These are phyloP conservation scores for Alternaria burnsii DNA, from an alignment of 2,329 filamentous ascomycete genomes.

Conservation along the genomic window DNA sequence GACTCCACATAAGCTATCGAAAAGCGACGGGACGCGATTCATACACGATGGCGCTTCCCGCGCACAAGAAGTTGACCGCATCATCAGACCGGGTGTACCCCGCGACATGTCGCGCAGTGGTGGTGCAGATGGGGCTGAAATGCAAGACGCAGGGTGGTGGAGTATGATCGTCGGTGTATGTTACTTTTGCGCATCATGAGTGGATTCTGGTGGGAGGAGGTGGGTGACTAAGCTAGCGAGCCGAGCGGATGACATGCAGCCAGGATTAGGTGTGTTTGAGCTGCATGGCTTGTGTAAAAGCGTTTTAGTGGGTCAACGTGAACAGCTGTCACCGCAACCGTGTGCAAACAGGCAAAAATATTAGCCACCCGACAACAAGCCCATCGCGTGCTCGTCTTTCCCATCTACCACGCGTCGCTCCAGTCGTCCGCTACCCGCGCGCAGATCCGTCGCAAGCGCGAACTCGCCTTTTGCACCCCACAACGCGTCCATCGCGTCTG, in stretches of 20 bases:
- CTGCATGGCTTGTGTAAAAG: slow-evolving; percentile 5
- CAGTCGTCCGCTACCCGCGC: not conserved
- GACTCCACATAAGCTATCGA: slow-evolving; percentile 14
- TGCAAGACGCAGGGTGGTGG: slow-evolving; percentile 18
- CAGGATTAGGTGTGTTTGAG: slow-evolving; percentile 15
- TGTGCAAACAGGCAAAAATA: slow-evolving; percentile 12
- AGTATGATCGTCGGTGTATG: not conserved
- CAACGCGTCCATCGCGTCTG: slow-evolving; percentile 27
- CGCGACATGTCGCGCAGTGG: slow-evolving; percentile 26
- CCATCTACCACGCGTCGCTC: not conserved
- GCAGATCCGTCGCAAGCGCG: slow-evolving; percentile 4
- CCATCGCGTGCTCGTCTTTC: slow-evolving; percentile 6
- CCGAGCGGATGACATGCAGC: slow-evolving; percentile 23
- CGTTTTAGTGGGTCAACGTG: slow-evolving; percentile 16
- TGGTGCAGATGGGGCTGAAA: slow-evolving; percentile 19
- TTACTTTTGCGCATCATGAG: slow-evolving; percentile 4
- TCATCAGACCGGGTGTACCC: slow-evolving; percentile 20
- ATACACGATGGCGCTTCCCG: slow-evolving; percentile 9
- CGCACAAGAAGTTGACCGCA: slow-evolving; percentile 14
- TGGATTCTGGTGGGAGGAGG: not conserved
- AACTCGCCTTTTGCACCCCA: not conserved
- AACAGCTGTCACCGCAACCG: slow-evolving; percentile 26
- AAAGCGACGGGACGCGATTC: slow-evolving; percentile 9
- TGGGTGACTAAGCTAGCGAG: slow-evolving; percentile 12
- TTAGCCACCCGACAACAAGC: not conserved